These are phyloP conservation scores for Scutellaria baicalensis DNA, from an alignment of 257 asterid genomes.

Conservation along the genomic window DNA sequence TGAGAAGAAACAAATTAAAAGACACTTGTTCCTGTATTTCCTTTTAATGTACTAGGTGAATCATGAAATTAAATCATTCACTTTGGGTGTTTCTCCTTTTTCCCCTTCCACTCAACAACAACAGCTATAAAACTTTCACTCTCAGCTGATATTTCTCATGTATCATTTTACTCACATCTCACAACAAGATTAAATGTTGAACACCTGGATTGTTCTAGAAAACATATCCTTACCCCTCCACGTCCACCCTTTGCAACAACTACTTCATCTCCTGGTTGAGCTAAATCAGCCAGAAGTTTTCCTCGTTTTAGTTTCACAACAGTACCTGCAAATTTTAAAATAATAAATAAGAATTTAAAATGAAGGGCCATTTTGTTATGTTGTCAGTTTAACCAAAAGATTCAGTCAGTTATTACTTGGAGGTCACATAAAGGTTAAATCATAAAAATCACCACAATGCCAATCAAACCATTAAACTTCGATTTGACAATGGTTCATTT, in stretches of 20 bases:
- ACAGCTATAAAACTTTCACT: background rate
- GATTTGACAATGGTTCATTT: background rate
- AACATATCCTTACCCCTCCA: conserved; percentile 79
- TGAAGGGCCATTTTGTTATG: background rate
- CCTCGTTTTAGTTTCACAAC: conserved; percentile 89
- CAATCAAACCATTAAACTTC: background rate
- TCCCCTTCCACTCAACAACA: background rate
- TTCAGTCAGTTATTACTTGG: background rate
- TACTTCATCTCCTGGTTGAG: conserved; percentile 82
- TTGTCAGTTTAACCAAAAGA: conserved; percentile 1
- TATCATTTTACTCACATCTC: background rate
- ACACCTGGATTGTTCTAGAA: conserved; percentile 8
- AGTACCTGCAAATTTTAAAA: conserved; percentile 49
- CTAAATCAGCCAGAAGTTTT: conserved; percentile 82
- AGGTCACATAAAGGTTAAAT: background rate
- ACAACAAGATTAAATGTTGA: background rate
- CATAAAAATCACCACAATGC: background rate
- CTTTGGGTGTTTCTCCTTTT: background rate
- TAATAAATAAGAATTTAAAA: background rate
- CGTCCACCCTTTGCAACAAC: conserved; percentile 96
- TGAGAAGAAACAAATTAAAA: background rate
- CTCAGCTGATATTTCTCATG: background rate
- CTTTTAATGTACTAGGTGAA: background rate
- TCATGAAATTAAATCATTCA: background rate
- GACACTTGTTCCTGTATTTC: background rate